Conservation (phyloP, 1,284 basidiomycete genomes). For the Fistulinella cinereoalba region DNA sequence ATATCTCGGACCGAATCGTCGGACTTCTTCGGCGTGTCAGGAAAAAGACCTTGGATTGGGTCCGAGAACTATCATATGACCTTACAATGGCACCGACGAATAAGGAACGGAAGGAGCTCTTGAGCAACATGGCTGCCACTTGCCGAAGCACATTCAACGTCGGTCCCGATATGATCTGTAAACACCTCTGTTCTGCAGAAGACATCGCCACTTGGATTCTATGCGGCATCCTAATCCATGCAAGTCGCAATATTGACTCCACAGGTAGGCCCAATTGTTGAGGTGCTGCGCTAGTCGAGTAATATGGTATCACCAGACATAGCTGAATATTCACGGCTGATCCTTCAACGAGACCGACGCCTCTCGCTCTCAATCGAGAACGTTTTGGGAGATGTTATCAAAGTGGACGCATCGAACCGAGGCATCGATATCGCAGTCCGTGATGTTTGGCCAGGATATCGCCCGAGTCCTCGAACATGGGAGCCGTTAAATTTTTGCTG, state of each 20-base stretch:
- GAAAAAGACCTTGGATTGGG: slow-evolving; percentile 36
- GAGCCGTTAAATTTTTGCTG: background rate
- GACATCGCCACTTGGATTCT: slow-evolving; percentile 34
- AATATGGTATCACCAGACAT: background rate
- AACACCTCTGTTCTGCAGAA: slow-evolving; percentile 16
- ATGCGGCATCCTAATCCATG: slow-evolving; percentile 33
- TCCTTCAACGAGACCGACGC: slow-evolving; percentile 24
- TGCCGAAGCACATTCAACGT: slow-evolving; percentile 43
- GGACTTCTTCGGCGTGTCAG: slow-evolving; percentile 32
- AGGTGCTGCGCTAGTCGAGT: background rate
- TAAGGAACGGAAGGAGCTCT: slow-evolving; percentile 20
- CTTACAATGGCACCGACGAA: slow-evolving; percentile 21
- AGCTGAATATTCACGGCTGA: background rate
- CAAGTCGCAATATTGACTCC: background rate
- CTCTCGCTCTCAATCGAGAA: slow-evolving; percentile 29
- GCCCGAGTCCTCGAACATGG: background rate
- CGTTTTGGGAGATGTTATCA: slow-evolving; percentile 9
- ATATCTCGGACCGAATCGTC: slow-evolving; percentile 10
- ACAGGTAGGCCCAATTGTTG: background rate
- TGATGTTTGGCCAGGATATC: slow-evolving; percentile 30
- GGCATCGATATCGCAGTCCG: slow-evolving; percentile 36
- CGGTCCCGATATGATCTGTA: slow-evolving; percentile 12
- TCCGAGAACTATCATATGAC: slow-evolving; percentile 27
- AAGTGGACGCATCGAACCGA: background rate
- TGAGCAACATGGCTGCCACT: slow-evolving; percentile 35